Conservation (phyloP, 768 basidiomycete species). For the Tricholoma matsutake region DNA sequence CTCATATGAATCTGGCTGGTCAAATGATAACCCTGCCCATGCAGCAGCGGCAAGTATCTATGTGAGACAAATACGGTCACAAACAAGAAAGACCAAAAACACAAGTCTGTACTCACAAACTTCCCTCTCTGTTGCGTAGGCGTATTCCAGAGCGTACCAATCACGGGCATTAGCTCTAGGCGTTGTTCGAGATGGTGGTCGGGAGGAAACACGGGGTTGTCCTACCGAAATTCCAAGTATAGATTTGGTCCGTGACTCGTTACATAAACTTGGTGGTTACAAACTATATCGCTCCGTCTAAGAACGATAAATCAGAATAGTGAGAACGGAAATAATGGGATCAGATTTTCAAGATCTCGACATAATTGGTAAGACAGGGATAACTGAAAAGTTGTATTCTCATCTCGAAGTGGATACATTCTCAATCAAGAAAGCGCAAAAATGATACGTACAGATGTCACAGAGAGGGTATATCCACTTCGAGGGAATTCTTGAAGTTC, state of each 20-base stretch:
- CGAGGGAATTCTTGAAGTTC: too few species aligned
- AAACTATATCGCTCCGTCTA: not conserved
- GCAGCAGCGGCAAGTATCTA: slow-evolving; percentile 60
- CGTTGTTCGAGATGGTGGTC: not conserved
- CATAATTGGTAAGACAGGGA: slow-evolving; percentile 32
- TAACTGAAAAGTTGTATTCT: slow-evolving; percentile 32
- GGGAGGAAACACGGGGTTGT: not conserved
- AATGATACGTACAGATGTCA: not conserved
- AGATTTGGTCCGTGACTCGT: too few species aligned
- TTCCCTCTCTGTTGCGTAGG: slow-evolving; percentile 41
- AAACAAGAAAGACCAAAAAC: not conserved
- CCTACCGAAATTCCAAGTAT: too few species aligned
- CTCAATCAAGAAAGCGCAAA: not conserved
- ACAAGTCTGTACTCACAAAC: slow-evolving; percentile 38
- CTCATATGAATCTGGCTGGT: slow-evolving; percentile 49
- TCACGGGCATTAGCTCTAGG: slow-evolving; percentile 32
- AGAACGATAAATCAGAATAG: slow-evolving; percentile 2
- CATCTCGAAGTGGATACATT: slow-evolving; percentile 13
- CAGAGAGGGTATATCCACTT: not conserved
- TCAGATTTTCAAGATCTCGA: slow-evolving; percentile 34
- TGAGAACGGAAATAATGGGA: slow-evolving; percentile 9
- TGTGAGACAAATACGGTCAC: slow-evolving; percentile 4
- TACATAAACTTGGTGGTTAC: not conserved
- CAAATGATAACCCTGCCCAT: slow-evolving; percentile 54
- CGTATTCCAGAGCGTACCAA: slow-evolving; percentile 62